Conservation (phyloP, 2,329 filamentous ascomycete species). For the Aspergillus sergii region DNA sequence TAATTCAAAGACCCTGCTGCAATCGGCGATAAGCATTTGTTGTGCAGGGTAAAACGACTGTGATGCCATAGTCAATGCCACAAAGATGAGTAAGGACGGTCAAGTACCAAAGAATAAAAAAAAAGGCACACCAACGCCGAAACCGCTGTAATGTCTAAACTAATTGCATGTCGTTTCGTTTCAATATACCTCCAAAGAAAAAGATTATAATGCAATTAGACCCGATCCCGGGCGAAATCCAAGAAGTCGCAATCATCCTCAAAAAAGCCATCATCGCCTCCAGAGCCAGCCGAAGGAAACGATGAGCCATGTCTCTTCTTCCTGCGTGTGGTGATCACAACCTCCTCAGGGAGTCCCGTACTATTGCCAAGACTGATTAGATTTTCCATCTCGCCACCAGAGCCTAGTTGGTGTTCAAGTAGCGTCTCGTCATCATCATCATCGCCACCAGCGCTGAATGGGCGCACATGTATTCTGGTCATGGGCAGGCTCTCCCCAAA, state of each 20-base stretch:
- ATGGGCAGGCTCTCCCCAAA: slow-evolving; percentile 56
- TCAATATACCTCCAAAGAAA: neutral
- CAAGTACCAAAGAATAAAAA: slow-evolving; percentile 10
- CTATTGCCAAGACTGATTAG: slow-evolving; percentile 54
- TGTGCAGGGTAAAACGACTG: neutral
- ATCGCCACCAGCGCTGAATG: slow-evolving; percentile 45
- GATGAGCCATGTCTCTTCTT: slow-evolving; percentile 54
- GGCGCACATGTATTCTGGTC: slow-evolving; percentile 49
- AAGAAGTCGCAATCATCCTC: slow-evolving; percentile 91
- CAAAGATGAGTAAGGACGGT: neutral
- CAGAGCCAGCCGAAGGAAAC: slow-evolving; percentile 38
- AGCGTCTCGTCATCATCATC: slow-evolving; percentile 40
- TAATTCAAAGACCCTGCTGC: neutral
- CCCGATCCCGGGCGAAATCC: slow-evolving; percentile 72
- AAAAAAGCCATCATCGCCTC: slow-evolving; percentile 73
- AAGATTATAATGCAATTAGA: slow-evolving; percentile 34
- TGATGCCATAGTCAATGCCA: neutral
- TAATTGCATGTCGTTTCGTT: slow-evolving; percentile 2
- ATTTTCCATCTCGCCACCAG: slow-evolving; percentile 51
- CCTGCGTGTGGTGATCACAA: slow-evolving; percentile 78
- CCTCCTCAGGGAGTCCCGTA: slow-evolving; percentile 68
- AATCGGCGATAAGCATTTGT: neutral
- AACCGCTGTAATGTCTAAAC: slow-evolving; percentile 24
- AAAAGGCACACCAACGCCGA: slow-evolving; percentile 17
- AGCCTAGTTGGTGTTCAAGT: slow-evolving; percentile 30